Percentiles rank a stretch among this genome's conserved stretches.
phyloP scores from a whole-genome alignment of 2,329 filamentous ascomycete species.

The Aspergillus sp. region DNA sequence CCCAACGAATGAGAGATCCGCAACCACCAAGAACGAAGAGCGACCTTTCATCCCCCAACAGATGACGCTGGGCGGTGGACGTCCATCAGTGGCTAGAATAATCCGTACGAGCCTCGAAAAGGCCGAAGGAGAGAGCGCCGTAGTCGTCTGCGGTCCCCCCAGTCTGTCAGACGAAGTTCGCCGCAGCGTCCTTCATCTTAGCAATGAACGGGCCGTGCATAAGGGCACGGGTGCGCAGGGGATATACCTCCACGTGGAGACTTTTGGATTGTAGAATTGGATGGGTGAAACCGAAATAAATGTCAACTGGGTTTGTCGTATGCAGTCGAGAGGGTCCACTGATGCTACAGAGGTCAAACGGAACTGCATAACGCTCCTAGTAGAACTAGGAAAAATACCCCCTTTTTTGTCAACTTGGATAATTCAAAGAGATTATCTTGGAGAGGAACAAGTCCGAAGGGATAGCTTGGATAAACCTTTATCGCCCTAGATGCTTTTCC shows the following conservation, averaged over 20 bases:
- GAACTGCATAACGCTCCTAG: too few species aligned
- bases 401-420: too few species aligned
- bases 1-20: background rate
- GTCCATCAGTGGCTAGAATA: slow-evolving; percentile 53
- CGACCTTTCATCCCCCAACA: background rate
- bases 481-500: too few species aligned
- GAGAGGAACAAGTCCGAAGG: too few species aligned
- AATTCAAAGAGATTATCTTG: too few species aligned
- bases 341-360: too few species aligned
- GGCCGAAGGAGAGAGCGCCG: slow-evolving; percentile 61
- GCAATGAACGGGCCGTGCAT: slow-evolving; percentile 65
- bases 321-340: too few species aligned
- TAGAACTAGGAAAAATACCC: too few species aligned
- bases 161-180: slow-evolving; percentile 57
- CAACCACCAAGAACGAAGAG: background rate
- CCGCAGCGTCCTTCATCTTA: slow-evolving; percentile 54
- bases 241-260: slow-evolving; percentile 60
- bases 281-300: background rate
- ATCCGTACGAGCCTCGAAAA: slow-evolving; percentile 58
- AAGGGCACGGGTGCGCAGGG: slow-evolving; percentile 68
- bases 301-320: too few species aligned
- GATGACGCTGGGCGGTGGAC: slow-evolving; percentile 45
- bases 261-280: slow-evolving; percentile 47
- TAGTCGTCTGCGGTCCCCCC: slow-evolving; percentile 62
- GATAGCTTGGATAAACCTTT: too few species aligned